Conservation (phyloP, 441 rosid genomes). For the Daphne laureola region DNA sequence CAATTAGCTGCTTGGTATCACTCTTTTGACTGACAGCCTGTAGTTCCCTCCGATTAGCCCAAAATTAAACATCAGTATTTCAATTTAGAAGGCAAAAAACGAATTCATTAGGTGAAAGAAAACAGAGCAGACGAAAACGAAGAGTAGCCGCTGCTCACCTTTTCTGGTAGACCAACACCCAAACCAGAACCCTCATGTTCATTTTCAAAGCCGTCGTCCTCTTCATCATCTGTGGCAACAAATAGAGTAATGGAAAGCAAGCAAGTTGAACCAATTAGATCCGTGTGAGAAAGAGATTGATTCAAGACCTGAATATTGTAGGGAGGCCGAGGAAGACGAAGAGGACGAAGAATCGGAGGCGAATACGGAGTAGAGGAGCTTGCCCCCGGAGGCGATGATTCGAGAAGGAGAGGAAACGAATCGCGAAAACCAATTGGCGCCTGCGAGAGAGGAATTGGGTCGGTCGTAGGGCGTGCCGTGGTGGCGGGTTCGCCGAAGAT, state of each 20-base stretch:
- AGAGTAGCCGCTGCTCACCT: conserved; percentile 23
- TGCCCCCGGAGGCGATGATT: conserved; percentile 62
- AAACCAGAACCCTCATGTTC: conserved; percentile 22
- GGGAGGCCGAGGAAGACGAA: conserved; percentile 36
- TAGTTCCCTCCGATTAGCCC: conserved; percentile 21
- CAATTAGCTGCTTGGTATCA: conserved; percentile 63
- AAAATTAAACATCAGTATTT: not conserved
- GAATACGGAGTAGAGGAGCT: conserved; percentile 59
- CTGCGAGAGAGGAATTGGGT: conserved; percentile 29
- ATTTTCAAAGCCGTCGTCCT: conserved; percentile 21
- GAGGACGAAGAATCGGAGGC: conserved; percentile 49
- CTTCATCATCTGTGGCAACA: conserved; percentile 42
- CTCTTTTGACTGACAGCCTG: conserved; percentile 25
- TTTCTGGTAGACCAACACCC: conserved; percentile 24
- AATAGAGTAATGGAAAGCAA: not conserved
- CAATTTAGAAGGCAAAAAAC: not conserved
- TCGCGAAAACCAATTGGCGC: conserved; percentile 89
- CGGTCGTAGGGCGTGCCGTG: conserved; percentile 49
- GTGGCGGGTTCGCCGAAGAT: conserved; percentile 25
- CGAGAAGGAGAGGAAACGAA: conserved; percentile 71
- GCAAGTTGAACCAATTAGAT: no score
- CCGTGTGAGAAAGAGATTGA: not conserved
- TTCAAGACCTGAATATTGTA: conserved; percentile 38
- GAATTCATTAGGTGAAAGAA: not conserved
- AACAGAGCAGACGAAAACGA: not conserved